These are phyloP conservation scores for Capsicum chinense DNA, from an alignment of 257 asterid genomes.

Conservation along the genomic window DNA sequence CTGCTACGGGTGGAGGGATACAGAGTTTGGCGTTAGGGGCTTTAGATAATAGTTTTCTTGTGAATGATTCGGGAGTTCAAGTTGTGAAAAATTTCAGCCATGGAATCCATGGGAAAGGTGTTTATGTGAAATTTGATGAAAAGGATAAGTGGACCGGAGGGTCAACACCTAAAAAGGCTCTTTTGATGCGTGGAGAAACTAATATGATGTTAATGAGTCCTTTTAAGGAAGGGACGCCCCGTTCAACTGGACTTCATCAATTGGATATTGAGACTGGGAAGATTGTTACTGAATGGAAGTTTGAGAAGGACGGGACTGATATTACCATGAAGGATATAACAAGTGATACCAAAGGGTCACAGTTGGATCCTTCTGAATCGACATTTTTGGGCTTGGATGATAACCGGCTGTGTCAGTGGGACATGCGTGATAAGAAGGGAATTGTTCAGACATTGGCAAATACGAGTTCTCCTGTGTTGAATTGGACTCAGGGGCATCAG, in stretches of 20 bases:
- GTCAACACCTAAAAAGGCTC: slow-evolving; percentile 77
- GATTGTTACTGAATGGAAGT: slow-evolving; percentile 94
- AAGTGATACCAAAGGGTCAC: slow-evolving; percentile 91
- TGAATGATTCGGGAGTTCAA: slow-evolving; percentile 88
- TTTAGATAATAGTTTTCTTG: slow-evolving; percentile 90
- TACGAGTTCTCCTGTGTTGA: slow-evolving; percentile 70
- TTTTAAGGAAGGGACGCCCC: slow-evolving; percentile 70
- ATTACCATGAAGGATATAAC: slow-evolving; percentile 83
- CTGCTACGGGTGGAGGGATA: slow-evolving; percentile 79
- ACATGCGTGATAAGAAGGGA: slow-evolving; percentile 91
- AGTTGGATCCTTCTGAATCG: slow-evolving; percentile 91
- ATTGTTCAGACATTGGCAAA: slow-evolving; percentile 79
- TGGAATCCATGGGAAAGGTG: slow-evolving; percentile 98
- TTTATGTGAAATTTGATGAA: slow-evolving; percentile 73
- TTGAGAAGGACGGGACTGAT: slow-evolving; percentile 88
- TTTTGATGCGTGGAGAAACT: slow-evolving; percentile 95
- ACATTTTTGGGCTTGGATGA: slow-evolving; percentile 97
- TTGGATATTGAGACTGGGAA: slow-evolving; percentile 96
- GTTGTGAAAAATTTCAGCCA: slow-evolving; percentile 97
- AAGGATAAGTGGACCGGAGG: slow-evolving; percentile 43
- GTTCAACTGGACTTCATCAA: slow-evolving; percentile 79
- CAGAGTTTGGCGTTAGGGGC: slow-evolving; percentile 98
- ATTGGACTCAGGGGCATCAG: slow-evolving; percentile 97
- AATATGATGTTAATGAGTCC: slow-evolving; percentile 99
- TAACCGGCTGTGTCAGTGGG: slow-evolving; percentile 91